Evolutionary conservation across 2,329 filamentous ascomycete species (phyloP), one percentile per base, ranked within the genome.

Genomic region (Cercospora zeae-maydis): DNA sequence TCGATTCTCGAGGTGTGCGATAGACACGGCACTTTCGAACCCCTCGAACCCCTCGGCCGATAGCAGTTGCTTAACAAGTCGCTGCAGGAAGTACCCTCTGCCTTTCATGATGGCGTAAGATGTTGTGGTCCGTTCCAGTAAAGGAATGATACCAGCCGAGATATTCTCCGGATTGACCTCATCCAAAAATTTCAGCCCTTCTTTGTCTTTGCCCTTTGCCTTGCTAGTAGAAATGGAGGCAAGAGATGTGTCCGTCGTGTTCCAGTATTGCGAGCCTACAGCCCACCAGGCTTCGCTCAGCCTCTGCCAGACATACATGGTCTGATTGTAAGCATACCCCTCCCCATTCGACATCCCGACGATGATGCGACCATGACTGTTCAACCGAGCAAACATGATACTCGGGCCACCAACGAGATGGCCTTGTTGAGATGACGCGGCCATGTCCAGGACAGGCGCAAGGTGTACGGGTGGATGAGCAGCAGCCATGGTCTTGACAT

Each of bases 241-340:
- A 58, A 96, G 87, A 0, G 92, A 92, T 1, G 92, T 92, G 72
- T 97, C 95, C 58, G 92, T 96, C 0, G 92, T 96, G 76, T 99
- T 98, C 96, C 95, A 99, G 76, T 99, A 99, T 75, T 99, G 95
- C 70, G 91, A 96, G 16, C 93, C 93, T 0, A 98, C 92, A 0
- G 93, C 93, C 92, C 95, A 99, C 95, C 95, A 99, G 1, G 91
- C 85, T 75, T 99, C 96, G 1, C 92, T 96, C n/a, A 99, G 82
- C 9, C 93, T 87, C 76, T 98, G 93, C 95, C 95, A 99, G 7
- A 88, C 86, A 76, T 87, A 93, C 88, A 99, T 90, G 16, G 84
- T 83, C 0, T 89, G 85, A 1, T 91, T 91, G 77, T 99, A 99
- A 58, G 88, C 88, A 77, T 92, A 99, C 1, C 95, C 95, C 71